Conservation (phyloP, 2,329 filamentous ascomycete genomes). For the Colletotrichum sp. region DNA sequence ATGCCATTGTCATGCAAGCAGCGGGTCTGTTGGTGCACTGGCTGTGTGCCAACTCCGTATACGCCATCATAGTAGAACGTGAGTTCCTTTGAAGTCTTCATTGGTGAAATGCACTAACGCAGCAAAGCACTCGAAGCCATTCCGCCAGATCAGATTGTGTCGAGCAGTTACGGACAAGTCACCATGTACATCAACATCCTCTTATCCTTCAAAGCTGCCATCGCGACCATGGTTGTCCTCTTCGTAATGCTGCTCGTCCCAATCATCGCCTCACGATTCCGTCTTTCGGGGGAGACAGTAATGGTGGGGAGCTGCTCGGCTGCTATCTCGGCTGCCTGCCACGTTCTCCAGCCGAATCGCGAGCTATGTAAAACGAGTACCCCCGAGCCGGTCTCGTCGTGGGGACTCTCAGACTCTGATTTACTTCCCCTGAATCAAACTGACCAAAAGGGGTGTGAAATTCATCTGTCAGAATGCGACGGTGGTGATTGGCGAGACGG, state of each 20-base stretch:
- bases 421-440: background rate
- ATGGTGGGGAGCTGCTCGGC: background rate
- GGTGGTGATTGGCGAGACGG: background rate
- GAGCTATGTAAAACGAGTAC: background rate
- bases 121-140: background rate
- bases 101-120: fast-evolving
- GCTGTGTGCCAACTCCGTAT: background rate
- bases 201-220: background rate
- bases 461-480: background rate
- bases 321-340: background rate
- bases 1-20: background rate
- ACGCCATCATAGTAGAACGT: background rate
- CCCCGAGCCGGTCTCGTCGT: background rate
- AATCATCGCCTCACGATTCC: background rate
- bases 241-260: background rate
- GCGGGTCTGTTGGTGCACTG: background rate
- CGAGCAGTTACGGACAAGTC: background rate
- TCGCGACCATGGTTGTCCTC: background rate
- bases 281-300: background rate
- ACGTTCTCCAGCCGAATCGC: background rate
- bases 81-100: background rate
- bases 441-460: background rate
- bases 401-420: background rate
- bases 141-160: background rate
- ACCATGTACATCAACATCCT: background rate